Conservation (phyloP, 2,329 filamentous ascomycete species). For the Fusarium circinatum region DNA sequence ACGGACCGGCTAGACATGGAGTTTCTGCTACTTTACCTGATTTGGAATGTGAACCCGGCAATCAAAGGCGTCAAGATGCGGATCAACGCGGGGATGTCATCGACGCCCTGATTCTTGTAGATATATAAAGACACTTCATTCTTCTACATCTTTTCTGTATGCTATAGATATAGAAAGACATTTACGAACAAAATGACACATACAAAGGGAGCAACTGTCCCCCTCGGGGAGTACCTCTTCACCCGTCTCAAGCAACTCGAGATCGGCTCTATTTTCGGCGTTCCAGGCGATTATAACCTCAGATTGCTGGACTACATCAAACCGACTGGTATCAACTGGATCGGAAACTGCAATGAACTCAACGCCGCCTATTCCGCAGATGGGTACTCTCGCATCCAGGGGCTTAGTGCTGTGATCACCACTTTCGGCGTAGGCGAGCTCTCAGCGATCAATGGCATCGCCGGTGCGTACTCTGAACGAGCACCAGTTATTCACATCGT, state of each 20-base stretch:
- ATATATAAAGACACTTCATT: not conserved
- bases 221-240: conserved; percentile 10
- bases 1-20: not conserved
- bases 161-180: not conserved
- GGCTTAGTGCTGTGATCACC: not conserved
- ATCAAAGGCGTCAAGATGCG: not conserved
- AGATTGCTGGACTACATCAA: conserved; percentile 13
- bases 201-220: not conserved
- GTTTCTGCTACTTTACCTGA: not conserved
- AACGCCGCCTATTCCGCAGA: conserved; percentile 12
- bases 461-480: conserved; percentile 4
- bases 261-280: conserved; percentile 12
- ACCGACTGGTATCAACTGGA: conserved; percentile 6
- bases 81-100: conserved; percentile 6
- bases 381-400: conserved; percentile 5
- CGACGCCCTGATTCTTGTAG: not conserved
- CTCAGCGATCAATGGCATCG: conserved; percentile 15
- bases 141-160: fast-evolving
- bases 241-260: conserved; percentile 13
- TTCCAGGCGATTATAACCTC: conserved; percentile 18
- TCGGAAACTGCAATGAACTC: conserved; percentile 19
- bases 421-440: conserved; percentile 16
- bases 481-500: conserved; percentile 13
- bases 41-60: not conserved
- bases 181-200: not conserved